These are phyloP conservation scores for Poterioochromonas sp. DNA, from an alignment of 352 stramenopile genomes.

Conservation along the genomic window DNA sequence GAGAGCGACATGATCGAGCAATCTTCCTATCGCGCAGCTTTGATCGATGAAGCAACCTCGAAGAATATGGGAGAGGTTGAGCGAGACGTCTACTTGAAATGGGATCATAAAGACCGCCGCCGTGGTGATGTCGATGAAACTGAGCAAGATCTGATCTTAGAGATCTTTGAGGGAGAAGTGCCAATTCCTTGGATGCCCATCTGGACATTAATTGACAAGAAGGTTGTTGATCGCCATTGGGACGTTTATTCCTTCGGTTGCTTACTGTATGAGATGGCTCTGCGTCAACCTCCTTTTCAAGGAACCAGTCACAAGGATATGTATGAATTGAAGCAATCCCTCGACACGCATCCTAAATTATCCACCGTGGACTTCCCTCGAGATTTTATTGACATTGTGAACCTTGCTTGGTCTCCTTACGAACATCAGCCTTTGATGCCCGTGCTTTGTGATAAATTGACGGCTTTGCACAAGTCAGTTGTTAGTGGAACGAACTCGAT, in stretches of 20 bases:
- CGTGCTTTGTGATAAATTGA: neutral
- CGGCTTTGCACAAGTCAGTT: neutral
- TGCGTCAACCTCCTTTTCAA: too few relatives aligned
- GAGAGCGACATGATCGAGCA: conserved; percentile 13
- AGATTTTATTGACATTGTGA: neutral
- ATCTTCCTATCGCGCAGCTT: neutral
- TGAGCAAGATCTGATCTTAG: too few relatives aligned
- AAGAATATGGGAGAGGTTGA: too few relatives aligned
- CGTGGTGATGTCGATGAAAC: neutral
- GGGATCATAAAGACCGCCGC: neutral
- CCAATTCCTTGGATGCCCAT: neutral
- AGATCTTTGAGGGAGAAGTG: neutral
- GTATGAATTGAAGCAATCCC: neutral
- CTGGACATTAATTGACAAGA: neutral
- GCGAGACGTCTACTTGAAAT: neutral
- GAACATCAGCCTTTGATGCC: neutral
- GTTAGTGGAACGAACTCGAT: too few relatives aligned
- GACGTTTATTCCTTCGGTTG: conserved; percentile 27
- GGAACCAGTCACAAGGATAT: too few relatives aligned
- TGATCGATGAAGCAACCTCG: neutral
- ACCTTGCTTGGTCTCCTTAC: neutral
- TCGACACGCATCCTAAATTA: neutral
- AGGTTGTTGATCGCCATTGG: neutral
- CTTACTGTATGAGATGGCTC: conserved; percentile 2
- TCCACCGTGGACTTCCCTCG: neutral